These are phyloP conservation scores for Cercospora zeae-maydis DNA, from an alignment of 2,329 filamentous ascomycete species.

Conservation along the genomic window DNA sequence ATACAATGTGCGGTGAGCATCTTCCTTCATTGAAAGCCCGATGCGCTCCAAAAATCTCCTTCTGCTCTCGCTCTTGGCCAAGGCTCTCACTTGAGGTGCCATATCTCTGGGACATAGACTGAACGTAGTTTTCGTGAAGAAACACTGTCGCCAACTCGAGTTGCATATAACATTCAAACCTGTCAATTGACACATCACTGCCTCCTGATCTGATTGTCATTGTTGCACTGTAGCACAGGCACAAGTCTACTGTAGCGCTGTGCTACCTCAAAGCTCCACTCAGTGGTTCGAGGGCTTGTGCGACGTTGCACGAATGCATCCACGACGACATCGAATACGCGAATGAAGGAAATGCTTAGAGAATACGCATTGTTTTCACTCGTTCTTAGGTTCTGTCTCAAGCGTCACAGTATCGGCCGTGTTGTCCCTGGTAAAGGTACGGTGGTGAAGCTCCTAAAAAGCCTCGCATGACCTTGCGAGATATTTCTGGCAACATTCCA, in stretches of 20 bases:
- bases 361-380: not conserved
- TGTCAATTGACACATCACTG: not conserved
- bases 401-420: not conserved
- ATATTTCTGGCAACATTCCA: not conserved
- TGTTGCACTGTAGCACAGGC: not conserved
- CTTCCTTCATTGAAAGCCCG: not conserved
- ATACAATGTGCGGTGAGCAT: not conserved
- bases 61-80: not conserved
- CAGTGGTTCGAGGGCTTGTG: not conserved
- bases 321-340: not conserved
- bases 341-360: not conserved
- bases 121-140: too few relatives aligned
- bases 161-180: not conserved
- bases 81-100: not conserved
- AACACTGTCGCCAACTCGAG: not conserved
- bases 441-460: not conserved
- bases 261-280: not conserved
- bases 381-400: not conserved
- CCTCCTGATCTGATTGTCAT: not conserved
- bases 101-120: too few relatives aligned
- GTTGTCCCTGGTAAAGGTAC: not conserved
- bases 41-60: not conserved
- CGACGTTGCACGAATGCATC: not conserved
- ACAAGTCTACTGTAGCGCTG: not conserved
- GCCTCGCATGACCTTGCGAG: not conserved